Evolutionary conservation across 352 stramenopile species (phyloP), one percentile per base, ranked within the genome.

Genomic region (Pythium oligandrum): DNA sequence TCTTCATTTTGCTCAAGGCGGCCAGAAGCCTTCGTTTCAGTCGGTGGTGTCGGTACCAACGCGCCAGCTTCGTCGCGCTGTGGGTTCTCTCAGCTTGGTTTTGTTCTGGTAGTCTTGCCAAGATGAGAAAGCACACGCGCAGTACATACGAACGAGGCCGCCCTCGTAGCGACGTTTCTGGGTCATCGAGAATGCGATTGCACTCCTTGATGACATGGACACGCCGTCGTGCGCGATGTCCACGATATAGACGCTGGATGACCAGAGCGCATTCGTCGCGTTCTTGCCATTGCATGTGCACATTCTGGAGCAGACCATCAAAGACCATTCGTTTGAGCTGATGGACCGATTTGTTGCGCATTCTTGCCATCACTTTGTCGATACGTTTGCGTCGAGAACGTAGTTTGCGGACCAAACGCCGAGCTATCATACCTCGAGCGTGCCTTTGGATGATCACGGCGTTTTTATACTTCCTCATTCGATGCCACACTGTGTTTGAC

Each of bases 371-470:
- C 32, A 66, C 71, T 7, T 42, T 43, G 1, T 73, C 61, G 6
- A 81, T 55, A 33, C 73, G 73, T 34, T 61, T 64, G 6, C 66
- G 62, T 39, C 64, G 70, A 12, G 55, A 59, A 12, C 71, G 73
- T 39, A 75, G 45, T 34, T 58, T 64, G n/a, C 75, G 73, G 3
- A 65, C 68, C 17, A 54, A 34, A 38, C 55, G 59, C 4, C 78
- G 55, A 17, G 62, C 72, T 8, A 81, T 57, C n/a, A 83, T 59
- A 4, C 75, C 78, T 31, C 75, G 63, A 4, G 61, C 53, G 36
- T 73, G 68, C 17, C 68, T 74, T 35, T 89, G 78, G 56, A 87
- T 84, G 1, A 51, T 51, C 8, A 73, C 51, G n/a, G 72, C 78
- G 48, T 61, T 76, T 8, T 48, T 60, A 32, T 65, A 55, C 44